phyloP scores from a whole-genome alignment of 78 protist genomes.

The Emiliania huxleyi region DNA sequence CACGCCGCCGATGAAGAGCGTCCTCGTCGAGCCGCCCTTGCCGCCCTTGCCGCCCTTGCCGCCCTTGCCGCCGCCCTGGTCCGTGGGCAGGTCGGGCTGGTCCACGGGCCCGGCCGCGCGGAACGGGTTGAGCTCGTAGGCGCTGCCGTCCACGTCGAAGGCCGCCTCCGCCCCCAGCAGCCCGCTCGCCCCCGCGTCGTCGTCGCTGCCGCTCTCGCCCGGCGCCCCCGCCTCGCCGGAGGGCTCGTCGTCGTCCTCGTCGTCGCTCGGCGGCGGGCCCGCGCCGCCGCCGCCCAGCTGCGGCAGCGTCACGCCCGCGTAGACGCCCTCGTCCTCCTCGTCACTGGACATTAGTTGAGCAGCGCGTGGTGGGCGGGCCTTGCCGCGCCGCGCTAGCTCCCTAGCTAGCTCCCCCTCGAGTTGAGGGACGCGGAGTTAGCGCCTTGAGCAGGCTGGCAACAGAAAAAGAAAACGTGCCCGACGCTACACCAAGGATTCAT shows the following conservation, averaged over 20 bases:
- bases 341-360: no score
- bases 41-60: neutral
- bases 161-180: neutral
- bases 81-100: neutral
- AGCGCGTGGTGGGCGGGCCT: no score
- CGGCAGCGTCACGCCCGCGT: neutral
- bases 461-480: no score
- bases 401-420: no score
- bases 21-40: no score
- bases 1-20: constrained; percentile 5
- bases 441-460: no score
- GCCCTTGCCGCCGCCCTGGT: neutral
- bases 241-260: neutral
- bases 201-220: no score
- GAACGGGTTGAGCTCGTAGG: neutral
- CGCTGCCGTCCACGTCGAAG: neutral
- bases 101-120: neutral
- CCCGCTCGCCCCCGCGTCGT: neutral
- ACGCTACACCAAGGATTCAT: no score
- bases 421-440: no score
- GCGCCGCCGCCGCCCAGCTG: neutral
- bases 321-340: neutral
- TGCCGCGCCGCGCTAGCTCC: no score
- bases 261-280: neutral
- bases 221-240: neutral